Base-by-base conservation (phyloP, 805 yeast species). In the Pichia eremophila region DNA sequence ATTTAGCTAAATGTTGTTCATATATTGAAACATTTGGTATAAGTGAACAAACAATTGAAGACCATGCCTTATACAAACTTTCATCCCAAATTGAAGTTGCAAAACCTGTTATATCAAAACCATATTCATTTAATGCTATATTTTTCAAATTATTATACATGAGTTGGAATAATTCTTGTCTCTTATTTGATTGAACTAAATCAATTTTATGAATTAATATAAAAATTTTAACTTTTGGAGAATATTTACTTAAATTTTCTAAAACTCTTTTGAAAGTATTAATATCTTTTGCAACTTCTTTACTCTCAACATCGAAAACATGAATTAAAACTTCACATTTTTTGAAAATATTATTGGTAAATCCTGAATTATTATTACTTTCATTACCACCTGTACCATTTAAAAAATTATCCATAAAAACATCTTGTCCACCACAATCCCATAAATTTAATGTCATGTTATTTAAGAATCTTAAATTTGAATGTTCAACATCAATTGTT, bases 401-500 rank as follows among this genome's bases (percentile, higher is more conserved):
- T 8, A 69, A 52, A 62, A 93, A 93, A 64, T 87, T 89, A 60
- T 91, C 97, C 87, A 93, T 90, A 56, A 90, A 93, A 2, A 85
- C 88, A 64, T 93, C 97, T 63, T 93, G 99, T 4, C 96, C 96
- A 58, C 98, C 99, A 67, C 99, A 93, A 65, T 93, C 99, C 98
- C 98, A 90, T 22, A 93, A 70, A 58, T 91, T 91, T 41, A 93
- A 71, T 1, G 97, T 89, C 95, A 93, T 88, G 62, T 91, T 90
- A 1, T 96, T 96, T 50, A 93, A 70, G 59, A 93, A 90, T 44
- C 98, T 71, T 47, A 93, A 68, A 66, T 91, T 96, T 2, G 97
- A 88, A 61, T 93, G 96, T 61, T 93, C 99, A n/a, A 93, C 97
- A 61, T 93, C 99, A 48, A 93, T 90, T 0, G 99, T 93, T 11